These are phyloP conservation scores for Myotisia sp. DNA, from an alignment of 2,329 filamentous ascomycete genomes.

Conservation along the genomic window DNA sequence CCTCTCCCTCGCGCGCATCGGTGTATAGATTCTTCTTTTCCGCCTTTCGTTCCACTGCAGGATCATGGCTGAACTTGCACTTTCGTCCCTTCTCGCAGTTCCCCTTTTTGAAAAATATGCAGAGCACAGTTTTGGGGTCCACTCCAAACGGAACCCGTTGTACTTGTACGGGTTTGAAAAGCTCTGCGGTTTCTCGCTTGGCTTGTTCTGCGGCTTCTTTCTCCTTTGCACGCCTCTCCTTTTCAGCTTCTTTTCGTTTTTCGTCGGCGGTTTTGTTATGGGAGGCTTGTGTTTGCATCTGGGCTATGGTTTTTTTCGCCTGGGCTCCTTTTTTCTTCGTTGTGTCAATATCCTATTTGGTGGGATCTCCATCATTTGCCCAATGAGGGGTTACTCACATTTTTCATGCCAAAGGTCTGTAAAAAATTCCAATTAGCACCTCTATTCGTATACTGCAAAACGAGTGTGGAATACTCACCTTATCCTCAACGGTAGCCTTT, in stretches of 20 bases:
- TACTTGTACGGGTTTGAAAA: conserved; percentile 86
- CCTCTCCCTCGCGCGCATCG: conserved; percentile 58
- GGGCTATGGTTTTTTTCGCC: conserved; percentile 80
- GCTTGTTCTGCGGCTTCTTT: conserved; percentile 83
- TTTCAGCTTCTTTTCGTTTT: conserved; percentile 61
- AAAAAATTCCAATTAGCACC: conserved; percentile 4
- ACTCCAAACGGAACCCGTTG: conserved; percentile 97
- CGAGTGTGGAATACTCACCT: conserved; percentile 30
- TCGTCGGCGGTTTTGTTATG: conserved; percentile 69
- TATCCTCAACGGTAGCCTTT: conserved; percentile 58
- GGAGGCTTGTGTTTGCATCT: conserved; percentile 60
- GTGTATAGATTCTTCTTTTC: conserved; percentile 87
- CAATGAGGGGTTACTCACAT: conserved; percentile 34
- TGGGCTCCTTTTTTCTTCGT: conserved; percentile 71
- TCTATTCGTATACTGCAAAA: neutral
- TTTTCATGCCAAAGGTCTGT: conserved; percentile 99
- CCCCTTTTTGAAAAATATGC: conserved; percentile 94
- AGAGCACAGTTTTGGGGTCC: conserved; percentile 92
- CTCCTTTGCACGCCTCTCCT: conserved; percentile 59
- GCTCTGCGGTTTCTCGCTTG: conserved; percentile 60
- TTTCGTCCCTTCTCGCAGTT: conserved; percentile 94
- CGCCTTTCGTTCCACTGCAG: conserved; percentile 75
- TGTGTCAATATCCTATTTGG: neutral
- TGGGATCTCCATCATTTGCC: neutral
- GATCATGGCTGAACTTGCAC: conserved; percentile 95